Percentiles rank a stretch among this genome's conserved stretches.
Conservation (phyloP, 768 basidiomycete species). For the Pisolithus albus region DNA sequence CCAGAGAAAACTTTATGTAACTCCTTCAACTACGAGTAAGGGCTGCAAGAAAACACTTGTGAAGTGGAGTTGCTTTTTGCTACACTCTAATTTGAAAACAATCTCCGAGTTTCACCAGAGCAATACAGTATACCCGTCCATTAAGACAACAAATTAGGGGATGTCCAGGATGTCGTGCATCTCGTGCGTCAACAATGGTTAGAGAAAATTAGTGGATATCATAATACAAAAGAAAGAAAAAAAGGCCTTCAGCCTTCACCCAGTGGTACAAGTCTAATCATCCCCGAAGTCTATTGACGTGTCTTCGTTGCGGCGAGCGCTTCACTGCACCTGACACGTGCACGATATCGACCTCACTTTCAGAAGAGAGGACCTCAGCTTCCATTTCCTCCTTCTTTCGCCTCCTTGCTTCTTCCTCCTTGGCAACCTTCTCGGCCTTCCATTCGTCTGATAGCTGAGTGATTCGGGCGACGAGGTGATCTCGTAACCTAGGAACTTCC, state of each 20-base stretch:
- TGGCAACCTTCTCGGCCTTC: conserved; percentile 38
- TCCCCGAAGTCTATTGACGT: conserved; percentile 23
- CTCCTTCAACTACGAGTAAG: too few relatives aligned
- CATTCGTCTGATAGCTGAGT: conserved; percentile 45
- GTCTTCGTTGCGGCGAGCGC: conserved; percentile 4
- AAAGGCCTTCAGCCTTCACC: too few relatives aligned
- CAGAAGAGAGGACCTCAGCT: conserved; percentile 24
- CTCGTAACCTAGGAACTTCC: conserved; percentile 41
- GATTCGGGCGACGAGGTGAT: conserved; percentile 38
- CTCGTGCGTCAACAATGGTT: conserved; percentile 2
- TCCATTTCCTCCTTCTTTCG: conserved; percentile 19
- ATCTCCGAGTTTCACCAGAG: conserved; percentile 2
- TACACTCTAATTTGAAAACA: not conserved
- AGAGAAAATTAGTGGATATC: not conserved
- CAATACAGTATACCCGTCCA: conserved; percentile 12
- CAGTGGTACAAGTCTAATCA: conserved; percentile 3
- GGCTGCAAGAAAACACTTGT: too few relatives aligned
- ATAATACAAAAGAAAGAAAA: too few relatives aligned
- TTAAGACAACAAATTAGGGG: not conserved
- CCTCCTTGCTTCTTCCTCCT: conserved; percentile 29
- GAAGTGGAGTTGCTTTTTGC: not conserved
- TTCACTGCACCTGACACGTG: conserved; percentile 21
- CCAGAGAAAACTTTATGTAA: too few relatives aligned
- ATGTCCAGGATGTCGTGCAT: conserved; percentile 1
- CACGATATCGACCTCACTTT: conserved; percentile 36